phyloP scores from a whole-genome alignment of 164 flowering plant genomes.

The Brasenia schreberi region DNA sequence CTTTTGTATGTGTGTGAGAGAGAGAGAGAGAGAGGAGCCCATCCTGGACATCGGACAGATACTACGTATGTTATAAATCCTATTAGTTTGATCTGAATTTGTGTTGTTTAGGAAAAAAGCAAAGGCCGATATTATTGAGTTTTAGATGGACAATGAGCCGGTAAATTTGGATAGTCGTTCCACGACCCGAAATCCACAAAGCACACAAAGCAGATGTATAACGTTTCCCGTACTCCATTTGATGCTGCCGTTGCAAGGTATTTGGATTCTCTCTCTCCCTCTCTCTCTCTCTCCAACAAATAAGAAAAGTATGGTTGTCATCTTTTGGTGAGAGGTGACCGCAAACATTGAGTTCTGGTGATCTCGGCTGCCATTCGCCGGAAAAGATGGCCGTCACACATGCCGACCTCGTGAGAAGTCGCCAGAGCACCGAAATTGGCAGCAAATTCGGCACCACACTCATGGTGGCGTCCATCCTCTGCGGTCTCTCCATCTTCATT shows the following conservation, averaged over 20 bases:
- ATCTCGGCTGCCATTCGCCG: not conserved
- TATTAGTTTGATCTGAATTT: too few relatives aligned
- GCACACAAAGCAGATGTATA: not conserved
- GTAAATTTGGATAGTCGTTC: not conserved
- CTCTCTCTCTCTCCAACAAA: not conserved
- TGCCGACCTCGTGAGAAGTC: conserved; percentile 61
- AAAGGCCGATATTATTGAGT: not conserved
- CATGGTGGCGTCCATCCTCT: conserved; percentile 42
- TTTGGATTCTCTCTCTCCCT: conserved; percentile 18
- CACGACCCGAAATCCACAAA: not conserved
- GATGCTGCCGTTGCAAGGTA: not conserved
- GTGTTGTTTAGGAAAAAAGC: too few relatives aligned
- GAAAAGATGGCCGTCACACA: conserved; percentile 64
- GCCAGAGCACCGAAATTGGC: conserved; percentile 29
- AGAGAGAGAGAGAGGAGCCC: not conserved
- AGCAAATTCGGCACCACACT: conserved; percentile 55
- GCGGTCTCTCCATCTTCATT: conserved; percentile 65
- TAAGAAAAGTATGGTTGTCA: not conserved
- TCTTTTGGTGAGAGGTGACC: not conserved
- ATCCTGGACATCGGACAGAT: not conserved
- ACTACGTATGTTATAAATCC: too few relatives aligned
- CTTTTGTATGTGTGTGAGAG: too few relatives aligned
- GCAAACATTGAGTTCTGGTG: not conserved
- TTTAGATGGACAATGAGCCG: not conserved
- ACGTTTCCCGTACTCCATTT: not conserved